Percentiles rank a stretch among this genome's conserved stretches.
Evolutionary conservation across 352 stramenopile genomes (phyloP).

Genomic region (Globisporangium yorkense): DNA sequence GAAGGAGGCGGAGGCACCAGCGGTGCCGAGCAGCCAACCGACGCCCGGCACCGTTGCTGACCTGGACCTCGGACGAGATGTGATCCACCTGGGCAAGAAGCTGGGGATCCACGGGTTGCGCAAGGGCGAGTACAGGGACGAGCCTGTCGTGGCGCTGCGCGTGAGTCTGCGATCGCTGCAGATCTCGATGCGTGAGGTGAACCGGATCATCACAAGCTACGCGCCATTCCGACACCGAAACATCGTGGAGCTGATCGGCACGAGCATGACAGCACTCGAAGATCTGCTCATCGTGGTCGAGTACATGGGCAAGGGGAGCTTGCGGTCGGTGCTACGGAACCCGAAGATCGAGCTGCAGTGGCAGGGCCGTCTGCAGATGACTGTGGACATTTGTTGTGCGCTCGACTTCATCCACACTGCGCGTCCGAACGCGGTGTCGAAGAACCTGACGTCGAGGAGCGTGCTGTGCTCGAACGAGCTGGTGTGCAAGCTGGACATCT

Average conservation of each 20-base stretch:
- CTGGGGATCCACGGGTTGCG: conserved; percentile 46
- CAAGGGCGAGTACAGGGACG: conserved; percentile 35
- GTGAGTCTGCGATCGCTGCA: conserved; percentile 33
- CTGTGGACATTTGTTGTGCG: conserved; percentile 36
- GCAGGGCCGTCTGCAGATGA: conserved; percentile 44
- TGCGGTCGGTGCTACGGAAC: conserved; percentile 47
- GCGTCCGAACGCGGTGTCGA: conserved; percentile 26
- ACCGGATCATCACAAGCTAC: conserved; percentile 47
- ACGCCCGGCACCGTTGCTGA: conserved; percentile 27
- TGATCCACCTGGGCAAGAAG: conserved; percentile 45
- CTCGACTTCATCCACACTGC: conserved; percentile 48
- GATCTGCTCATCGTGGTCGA: conserved; percentile 70
- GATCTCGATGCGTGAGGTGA: conserved; percentile 32
- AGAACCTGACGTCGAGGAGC: conserved; percentile 51
- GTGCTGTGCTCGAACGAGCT: conserved; percentile 47
- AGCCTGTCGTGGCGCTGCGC: conserved; percentile 49
- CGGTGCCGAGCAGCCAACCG: background rate
- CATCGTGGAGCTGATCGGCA: conserved; percentile 61
- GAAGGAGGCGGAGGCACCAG: conserved; percentile 1
- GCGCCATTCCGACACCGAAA: conserved; percentile 59
- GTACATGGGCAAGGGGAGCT: conserved; percentile 65
- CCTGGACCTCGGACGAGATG: conserved; percentile 41
- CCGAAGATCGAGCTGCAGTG: conserved; percentile 46
- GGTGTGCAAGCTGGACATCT: conserved; percentile 74
- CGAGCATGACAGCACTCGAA: conserved; percentile 44